Conservation (phyloP, 495 filamentous ascomycete genomes). For the Podospora didyma region DNA sequence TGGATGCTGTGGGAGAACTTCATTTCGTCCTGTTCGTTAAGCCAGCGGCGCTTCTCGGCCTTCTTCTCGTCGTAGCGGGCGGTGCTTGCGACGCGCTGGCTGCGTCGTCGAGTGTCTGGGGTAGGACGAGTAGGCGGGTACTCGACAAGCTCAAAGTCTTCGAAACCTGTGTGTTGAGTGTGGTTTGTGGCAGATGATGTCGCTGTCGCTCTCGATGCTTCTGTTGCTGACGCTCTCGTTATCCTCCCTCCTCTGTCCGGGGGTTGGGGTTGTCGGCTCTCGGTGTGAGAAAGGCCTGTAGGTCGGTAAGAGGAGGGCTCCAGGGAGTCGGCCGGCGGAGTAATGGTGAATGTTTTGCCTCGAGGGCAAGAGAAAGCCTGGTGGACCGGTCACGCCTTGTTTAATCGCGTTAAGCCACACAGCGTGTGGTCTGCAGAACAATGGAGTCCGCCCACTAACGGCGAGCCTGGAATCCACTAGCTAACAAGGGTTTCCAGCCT, state of each 20-base stretch:
- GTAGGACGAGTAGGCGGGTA: conserved; percentile 8
- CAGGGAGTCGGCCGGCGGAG: conserved; percentile 19
- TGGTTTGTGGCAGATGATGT: conserved; percentile 1
- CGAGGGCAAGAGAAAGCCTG: neutral
- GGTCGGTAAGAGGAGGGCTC: conserved; percentile 40
- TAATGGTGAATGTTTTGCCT: conserved; percentile 35
- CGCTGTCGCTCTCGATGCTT: neutral
- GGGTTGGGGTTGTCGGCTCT: conserved; percentile 14
- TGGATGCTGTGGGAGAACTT: conserved; percentile 99
- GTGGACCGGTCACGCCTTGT: neutral
- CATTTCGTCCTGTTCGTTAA: conserved; percentile 77
- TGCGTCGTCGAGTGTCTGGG: neutral
- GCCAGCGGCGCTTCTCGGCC: conserved; percentile 50
- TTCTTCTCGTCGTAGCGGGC: conserved; percentile 32
- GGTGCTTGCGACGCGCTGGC: conserved; percentile 3
- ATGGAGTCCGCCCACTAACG: neutral
- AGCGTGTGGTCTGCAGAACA: neutral
- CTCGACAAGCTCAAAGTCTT: conserved; percentile 37
- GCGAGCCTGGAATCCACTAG: too few species aligned
- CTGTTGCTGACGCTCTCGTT: neutral
- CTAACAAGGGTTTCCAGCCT: neutral
- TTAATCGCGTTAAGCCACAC: neutral
- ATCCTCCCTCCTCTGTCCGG: conserved; percentile 41
- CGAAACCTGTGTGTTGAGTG: neutral
- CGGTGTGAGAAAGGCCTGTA: conserved; percentile 16